Conservation (phyloP, 148 eudicot species). For the Rhododendron ovatum region DNA sequence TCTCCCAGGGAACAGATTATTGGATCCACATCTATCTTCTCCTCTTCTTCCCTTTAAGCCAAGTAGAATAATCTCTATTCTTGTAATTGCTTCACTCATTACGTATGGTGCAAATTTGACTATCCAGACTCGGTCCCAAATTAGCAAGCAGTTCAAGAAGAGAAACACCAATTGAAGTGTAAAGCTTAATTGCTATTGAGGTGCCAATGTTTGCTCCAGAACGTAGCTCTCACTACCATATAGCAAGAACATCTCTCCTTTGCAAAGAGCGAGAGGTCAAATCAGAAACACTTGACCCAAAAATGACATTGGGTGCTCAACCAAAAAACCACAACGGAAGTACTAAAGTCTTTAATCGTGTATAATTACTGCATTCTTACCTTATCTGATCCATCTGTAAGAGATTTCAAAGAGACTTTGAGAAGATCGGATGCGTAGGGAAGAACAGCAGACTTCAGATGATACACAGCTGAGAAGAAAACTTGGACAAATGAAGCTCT, state of each 20-base stretch:
- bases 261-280: background rate
- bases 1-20: background rate
- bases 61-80: background rate
- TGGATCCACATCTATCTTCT: background rate
- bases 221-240: no score
- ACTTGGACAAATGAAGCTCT: conserved; percentile 72
- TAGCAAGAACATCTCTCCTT: background rate
- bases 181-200: background rate
- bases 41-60: background rate
- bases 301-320: background rate
- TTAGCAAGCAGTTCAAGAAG: background rate
- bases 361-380: conserved; percentile 19
- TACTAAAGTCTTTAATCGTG: background rate
- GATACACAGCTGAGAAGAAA: conserved; percentile 62
- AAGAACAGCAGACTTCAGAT: conserved; percentile 47
- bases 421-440: conserved; percentile 56
- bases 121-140: background rate
- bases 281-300: background rate
- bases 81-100: background rate
- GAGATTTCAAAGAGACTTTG: conserved; percentile 40
- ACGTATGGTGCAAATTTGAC: background rate
- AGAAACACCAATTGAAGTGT: background rate
- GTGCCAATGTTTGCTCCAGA: no score
- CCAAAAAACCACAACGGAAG: background rate
- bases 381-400: conserved; percentile 50